Base-by-base conservation (phyloP, 768 basidiomycete species). In the Pleurotus eryngii region DNA sequence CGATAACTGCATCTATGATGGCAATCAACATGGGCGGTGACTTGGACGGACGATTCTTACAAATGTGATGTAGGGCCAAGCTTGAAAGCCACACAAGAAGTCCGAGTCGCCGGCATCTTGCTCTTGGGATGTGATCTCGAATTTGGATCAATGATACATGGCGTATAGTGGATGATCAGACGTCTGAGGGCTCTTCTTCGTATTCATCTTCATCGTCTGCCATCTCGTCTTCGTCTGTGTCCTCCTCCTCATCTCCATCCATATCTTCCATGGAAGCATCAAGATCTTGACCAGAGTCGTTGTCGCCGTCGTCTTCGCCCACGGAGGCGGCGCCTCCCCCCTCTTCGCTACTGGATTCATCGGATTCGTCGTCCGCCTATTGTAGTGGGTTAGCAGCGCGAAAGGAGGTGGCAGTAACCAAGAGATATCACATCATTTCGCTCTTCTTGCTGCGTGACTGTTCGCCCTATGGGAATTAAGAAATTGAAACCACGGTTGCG, bases 361-460 rank as follows among this genome's bases (percentile, higher is more conserved):
- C 79, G 0, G 76, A 74, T 20, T 82, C 82, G 37, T 80, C 78
- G 35, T 80, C 79, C 4, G 77, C 78, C 68, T 80, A 66, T 53
- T n/a, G 8, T 26, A 56, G 27, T 49, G 51, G 53, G 24, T 49
- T 46, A 35, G 30, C 11, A 11, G 8, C 30, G 30, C 8, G 30
- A 35, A 35, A 11, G 17, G 26, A n/a, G 27, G 45, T 18, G 15
- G 8, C 43, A 20, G 26, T 14, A 45, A n/a, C 6, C 12, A 54
- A 14, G 18, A 46, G 38, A 42, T 27, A 8, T 69, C 78, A 90
- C 90, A 66, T 92, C 90, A 66, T 90, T 91, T 74, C 90, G 91
- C 70, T 92, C 90, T 65, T 92, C 90, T 60, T 85, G 81, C 63
- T 85, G 84, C 12, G 90, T 92, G 56, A 88, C 75, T 55, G 78